Conservation (phyloP, 2,329 filamentous ascomycete genomes). For the Colletotrichum phormii region DNA sequence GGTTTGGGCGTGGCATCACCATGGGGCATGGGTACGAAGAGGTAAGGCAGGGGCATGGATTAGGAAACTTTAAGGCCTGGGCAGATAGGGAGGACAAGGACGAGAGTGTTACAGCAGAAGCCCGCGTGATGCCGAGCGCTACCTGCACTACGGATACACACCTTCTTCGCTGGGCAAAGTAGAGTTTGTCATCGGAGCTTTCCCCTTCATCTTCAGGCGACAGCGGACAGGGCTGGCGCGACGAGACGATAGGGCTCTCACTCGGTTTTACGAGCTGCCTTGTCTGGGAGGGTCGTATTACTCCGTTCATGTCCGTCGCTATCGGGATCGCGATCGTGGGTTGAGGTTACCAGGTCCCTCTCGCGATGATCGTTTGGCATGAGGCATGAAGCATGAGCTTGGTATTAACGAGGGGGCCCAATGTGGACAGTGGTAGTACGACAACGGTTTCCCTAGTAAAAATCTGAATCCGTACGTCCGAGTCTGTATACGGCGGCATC, state of each 20-base stretch:
- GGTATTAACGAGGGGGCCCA: neutral
- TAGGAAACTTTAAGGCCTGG: neutral
- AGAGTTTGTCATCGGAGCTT: neutral
- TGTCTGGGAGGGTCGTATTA: neutral
- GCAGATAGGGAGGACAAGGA: too few relatives aligned
- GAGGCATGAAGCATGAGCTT: neutral
- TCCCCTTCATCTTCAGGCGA: neutral
- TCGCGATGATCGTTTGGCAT: neutral
- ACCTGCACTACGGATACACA: neutral
- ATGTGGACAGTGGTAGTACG: too few relatives aligned
- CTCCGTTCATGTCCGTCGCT: neutral
- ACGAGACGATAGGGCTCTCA: neutral
- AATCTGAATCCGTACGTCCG: neutral
- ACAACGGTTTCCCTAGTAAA: neutral
- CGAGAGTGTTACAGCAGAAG: neutral
- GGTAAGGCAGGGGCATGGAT: neutral
- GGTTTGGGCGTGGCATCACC: neutral
- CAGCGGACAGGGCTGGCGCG: neutral
- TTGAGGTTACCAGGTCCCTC: neutral
- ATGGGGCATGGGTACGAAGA: neutral
- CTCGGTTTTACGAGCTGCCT: neutral
- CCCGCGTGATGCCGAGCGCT: neutral
- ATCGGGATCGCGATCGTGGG: neutral
- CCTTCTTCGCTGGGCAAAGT: neutral
- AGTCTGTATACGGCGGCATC: too few relatives aligned